phyloP scores from a whole-genome alignment of 2,329 filamentous ascomycete genomes.

The Eutypa lata region DNA sequence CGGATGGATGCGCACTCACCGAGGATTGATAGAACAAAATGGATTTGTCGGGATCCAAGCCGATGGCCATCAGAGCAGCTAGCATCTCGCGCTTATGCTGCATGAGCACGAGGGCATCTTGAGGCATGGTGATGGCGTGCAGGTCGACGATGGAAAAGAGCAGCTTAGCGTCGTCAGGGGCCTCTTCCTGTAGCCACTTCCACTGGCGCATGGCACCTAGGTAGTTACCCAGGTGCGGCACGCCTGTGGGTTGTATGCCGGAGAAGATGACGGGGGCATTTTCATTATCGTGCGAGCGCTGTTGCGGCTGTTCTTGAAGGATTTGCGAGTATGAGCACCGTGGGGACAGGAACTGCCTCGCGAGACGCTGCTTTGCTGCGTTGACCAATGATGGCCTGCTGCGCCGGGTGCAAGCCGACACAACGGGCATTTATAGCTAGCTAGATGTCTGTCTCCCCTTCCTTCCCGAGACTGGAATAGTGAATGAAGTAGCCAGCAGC shows the following conservation, averaged over 20 bases:
- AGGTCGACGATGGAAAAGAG: conserved; percentile 90
- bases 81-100: conserved; percentile 70
- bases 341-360: neutral
- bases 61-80: conserved; percentile 78
- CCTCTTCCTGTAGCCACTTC: conserved; percentile 72
- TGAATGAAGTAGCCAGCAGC: neutral
- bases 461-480: neutral
- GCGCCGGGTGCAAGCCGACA: neutral
- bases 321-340: neutral
- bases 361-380: neutral
- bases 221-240: conserved; percentile 95
- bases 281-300: neutral
- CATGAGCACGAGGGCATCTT: conserved; percentile 59
- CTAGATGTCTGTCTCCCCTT: neutral
- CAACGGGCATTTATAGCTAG: neutral
- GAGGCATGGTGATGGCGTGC: conserved; percentile 83
- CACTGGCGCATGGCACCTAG: conserved; percentile 85
- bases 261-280: conserved; percentile 68
- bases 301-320: neutral
- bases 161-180: conserved; percentile 55
- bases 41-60: conserved; percentile 72
- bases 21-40: conserved; percentile 80
- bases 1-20: conserved; percentile 42
- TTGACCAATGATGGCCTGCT: neutral
- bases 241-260: conserved; percentile 92